A percentile compares a stretch with the other conserved stretches of the same genome.
These are phyloP conservation scores for Nicotiana noctiflora DNA, from an alignment of 257 asterid species.

Conservation along the genomic window DNA sequence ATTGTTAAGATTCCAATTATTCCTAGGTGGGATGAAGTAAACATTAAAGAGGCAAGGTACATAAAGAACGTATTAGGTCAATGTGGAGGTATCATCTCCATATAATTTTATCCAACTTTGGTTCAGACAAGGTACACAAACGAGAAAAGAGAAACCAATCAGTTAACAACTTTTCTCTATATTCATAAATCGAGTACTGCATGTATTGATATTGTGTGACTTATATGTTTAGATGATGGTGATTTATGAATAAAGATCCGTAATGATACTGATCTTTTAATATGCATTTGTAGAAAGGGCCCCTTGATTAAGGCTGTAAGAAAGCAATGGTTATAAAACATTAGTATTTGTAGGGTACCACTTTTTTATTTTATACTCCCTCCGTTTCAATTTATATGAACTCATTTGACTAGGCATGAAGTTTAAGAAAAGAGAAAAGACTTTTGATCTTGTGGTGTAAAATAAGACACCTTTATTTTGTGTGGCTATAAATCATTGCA, in stretches of 20 bases:
- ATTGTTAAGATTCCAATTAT: neutral
- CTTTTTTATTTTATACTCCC: neutral
- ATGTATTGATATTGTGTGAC: neutral
- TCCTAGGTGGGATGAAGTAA: neutral
- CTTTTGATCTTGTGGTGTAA: too few species aligned
- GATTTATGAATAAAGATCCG: neutral
- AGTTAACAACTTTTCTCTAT: neutral
- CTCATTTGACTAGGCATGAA: too few species aligned
- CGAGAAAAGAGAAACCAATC: neutral
- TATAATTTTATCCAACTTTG: neutral
- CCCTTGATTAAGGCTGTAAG: neutral
- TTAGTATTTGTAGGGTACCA: neutral
- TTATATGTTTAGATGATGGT: neutral
- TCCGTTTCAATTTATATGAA: too few species aligned
- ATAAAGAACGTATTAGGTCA: neutral
- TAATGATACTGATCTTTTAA: neutral
- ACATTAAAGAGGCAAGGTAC: neutral
- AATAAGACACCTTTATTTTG: too few species aligned
- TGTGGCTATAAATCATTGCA: too few species aligned
- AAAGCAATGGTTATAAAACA: neutral
- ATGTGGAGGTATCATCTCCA: neutral
- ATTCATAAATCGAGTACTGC: neutral
- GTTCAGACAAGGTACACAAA: neutral
- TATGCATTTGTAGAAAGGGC: slow-evolving; percentile 1
- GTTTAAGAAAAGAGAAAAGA: too few species aligned